Conservation (phyloP, 2,329 filamentous ascomycete genomes). For the Paracorniculantispora psalliotae region DNA sequence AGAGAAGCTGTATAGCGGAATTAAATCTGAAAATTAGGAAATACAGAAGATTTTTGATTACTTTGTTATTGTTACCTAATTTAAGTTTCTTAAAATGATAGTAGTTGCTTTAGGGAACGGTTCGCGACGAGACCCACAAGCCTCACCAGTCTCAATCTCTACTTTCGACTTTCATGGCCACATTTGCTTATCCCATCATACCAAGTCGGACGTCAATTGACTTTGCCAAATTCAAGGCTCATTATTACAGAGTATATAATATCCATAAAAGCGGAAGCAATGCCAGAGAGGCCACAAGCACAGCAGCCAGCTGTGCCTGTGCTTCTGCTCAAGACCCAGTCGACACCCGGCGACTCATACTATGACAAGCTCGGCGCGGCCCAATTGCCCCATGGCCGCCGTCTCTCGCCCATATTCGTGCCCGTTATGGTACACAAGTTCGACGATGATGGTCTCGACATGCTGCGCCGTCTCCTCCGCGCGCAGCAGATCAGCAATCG, state of each 20-base stretch:
- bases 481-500: conserved; percentile 35
- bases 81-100: not conserved
- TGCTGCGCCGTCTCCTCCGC: conserved; percentile 47
- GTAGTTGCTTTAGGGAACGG: not conserved
- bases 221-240: no score
- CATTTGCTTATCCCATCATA: not conserved
- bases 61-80: no score
- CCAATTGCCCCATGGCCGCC: conserved; percentile 28
- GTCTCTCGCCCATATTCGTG: conserved; percentile 64
- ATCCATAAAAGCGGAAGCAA: not conserved
- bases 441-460: conserved; percentile 51
- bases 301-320: conserved; percentile 30
- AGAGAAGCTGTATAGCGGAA: no score
- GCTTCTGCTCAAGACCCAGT: conserved; percentile 74
- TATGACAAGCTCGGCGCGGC: conserved; percentile 56
- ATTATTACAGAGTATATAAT: not conserved
- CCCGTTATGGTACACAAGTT: conserved; percentile 72
- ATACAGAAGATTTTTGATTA: not conserved
- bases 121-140: not conserved
- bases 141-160: not conserved
- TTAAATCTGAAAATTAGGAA: no score
- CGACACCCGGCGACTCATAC: conserved; percentile 66
- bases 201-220: not conserved
- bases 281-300: not conserved
- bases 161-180: not conserved